Evolutionary conservation across 805 yeast genomes (phyloP).

Genomic region (Metschnikowia corniflorae): DNA sequence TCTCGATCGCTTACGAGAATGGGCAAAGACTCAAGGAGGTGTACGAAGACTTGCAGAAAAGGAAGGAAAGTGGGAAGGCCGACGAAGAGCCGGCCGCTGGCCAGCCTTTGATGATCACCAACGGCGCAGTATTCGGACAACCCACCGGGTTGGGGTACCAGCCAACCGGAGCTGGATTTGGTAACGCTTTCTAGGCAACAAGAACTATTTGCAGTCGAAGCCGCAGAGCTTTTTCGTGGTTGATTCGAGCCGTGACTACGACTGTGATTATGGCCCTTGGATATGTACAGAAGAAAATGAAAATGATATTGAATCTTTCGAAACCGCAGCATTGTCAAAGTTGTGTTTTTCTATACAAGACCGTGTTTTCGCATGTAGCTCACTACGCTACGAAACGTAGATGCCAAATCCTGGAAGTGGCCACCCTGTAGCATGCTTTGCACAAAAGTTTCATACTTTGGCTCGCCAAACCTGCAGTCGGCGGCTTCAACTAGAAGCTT

Average conservation of each 20-base stretch:
- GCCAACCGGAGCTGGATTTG: slow-evolving; percentile 71
- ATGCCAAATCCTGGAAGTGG: slow-evolving; percentile 2
- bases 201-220: neutral
- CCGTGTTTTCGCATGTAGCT: slow-evolving; percentile 6
- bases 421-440: slow-evolving; percentile 10
- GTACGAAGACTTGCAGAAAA: slow-evolving; percentile 64
- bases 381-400: slow-evolving; percentile 4
- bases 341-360: too few relatives aligned
- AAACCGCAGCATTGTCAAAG: too few relatives aligned
- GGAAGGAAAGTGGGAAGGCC: slow-evolving; percentile 55
- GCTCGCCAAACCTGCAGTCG: slow-evolving; percentile 5
- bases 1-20: slow-evolving; percentile 80
- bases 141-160: slow-evolving; percentile 57
- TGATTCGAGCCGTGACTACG: slow-evolving; percentile 15
- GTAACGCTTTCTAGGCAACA: slow-evolving; percentile 40
- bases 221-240: slow-evolving; percentile 13
- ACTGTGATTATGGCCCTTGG: too few relatives aligned
- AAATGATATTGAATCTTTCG: too few relatives aligned
- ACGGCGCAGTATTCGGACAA: slow-evolving; percentile 50
- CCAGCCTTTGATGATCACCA: slow-evolving; percentile 78
- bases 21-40: slow-evolving; percentile 61
- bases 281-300: too few relatives aligned
- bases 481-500: slow-evolving; percentile 12
- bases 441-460: slow-evolving; percentile 4
- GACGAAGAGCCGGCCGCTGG: slow-evolving; percentile 51